Evolutionary conservation across 306 rosid species (phyloP).

Genomic region (Fragaria nilgerrensis): DNA sequence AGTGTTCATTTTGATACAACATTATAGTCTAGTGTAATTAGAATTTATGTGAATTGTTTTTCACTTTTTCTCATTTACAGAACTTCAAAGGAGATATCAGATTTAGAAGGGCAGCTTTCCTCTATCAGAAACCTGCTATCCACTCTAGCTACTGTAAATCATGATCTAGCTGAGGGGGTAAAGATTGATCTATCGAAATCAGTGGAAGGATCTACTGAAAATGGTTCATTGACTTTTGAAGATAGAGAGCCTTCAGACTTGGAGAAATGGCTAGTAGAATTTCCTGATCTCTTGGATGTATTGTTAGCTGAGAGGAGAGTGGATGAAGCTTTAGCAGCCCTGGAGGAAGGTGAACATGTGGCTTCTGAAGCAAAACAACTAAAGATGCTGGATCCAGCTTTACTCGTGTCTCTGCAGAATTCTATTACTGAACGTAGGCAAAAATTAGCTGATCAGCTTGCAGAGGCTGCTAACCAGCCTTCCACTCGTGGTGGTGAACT

Average conservation of each 20-base stretch:
- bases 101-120: slow-evolving; percentile 92
- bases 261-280: slow-evolving; percentile 87
- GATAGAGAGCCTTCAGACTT: slow-evolving; percentile 64
- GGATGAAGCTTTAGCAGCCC: slow-evolving; percentile 83
- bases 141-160: slow-evolving; percentile 93
- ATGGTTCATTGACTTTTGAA: slow-evolving; percentile 44
- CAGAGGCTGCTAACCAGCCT: slow-evolving; percentile 99
- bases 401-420: slow-evolving; percentile 58
- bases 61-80: slow-evolving; percentile 53
- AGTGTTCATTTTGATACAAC: not conserved
- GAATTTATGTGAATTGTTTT: slow-evolving; percentile 28
- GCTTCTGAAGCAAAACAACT: slow-evolving; percentile 68
- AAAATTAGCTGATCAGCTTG: slow-evolving; percentile 91
- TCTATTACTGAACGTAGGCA: slow-evolving; percentile 72
- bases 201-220: slow-evolving; percentile 43
- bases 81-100: slow-evolving; percentile 97
- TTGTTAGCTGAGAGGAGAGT: slow-evolving; percentile 92
- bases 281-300: slow-evolving; percentile 92
- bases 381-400: slow-evolving; percentile 54
- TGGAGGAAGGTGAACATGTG: slow-evolving; percentile 84
- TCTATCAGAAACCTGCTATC: slow-evolving; percentile 94
- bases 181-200: slow-evolving; percentile 57
- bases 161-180: slow-evolving; percentile 92
- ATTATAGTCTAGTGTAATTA: not conserved
- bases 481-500: slow-evolving; percentile 93